Evolutionary conservation across 192 early-diverging fungal genomes (phyloP).

Genomic region (Dissophora globulifera): DNA sequence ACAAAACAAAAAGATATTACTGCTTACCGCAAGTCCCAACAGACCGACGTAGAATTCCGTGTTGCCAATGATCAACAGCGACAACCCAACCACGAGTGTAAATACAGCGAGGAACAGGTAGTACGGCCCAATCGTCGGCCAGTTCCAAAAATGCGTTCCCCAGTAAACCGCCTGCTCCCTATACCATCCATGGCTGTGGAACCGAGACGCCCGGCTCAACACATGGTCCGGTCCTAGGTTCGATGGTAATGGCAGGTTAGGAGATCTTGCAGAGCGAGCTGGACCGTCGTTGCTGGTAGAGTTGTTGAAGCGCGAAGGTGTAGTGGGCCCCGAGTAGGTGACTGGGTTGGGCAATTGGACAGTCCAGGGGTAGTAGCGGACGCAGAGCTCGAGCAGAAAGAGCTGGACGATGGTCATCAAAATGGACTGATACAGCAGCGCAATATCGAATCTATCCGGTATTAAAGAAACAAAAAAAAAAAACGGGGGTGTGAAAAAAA

Average conservation of each 20-base stretch:
- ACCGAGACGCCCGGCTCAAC: slow-evolving; percentile 31
- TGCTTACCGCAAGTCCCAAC: slow-evolving; percentile 44
- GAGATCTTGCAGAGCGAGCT: background rate
- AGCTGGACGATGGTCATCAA: slow-evolving; percentile 65
- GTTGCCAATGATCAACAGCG: slow-evolving; percentile 39
- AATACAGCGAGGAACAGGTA: slow-evolving; percentile 35
- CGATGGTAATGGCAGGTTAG: too few species aligned
- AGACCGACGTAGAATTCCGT: slow-evolving; percentile 42
- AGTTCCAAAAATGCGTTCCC: slow-evolving; percentile 45
- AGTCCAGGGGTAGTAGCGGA: slow-evolving; percentile 56
- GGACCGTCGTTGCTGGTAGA: background rate
- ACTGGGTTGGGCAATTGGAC: slow-evolving; percentile 30
- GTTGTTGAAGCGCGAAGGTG: slow-evolving; percentile 1
- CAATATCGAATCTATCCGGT: slow-evolving; percentile 59
- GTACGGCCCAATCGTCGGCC: slow-evolving; percentile 43
- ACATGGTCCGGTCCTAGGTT: slow-evolving; percentile 11
- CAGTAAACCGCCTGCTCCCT: slow-evolving; percentile 28
- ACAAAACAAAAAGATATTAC: too few species aligned
- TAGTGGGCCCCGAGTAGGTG: slow-evolving; percentile 40
- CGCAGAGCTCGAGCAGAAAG: slow-evolving; percentile 59
- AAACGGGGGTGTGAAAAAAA: slow-evolving; percentile 2
- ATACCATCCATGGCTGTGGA: slow-evolving; percentile 33
- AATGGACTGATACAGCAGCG: slow-evolving; percentile 65
- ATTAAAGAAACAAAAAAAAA: slow-evolving; percentile 17
- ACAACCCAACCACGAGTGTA: slow-evolving; percentile 36